These are phyloP conservation scores for Hymenotorrendiella dingleyae DNA, from an alignment of 2,329 filamentous ascomycete species.

Conservation along the genomic window DNA sequence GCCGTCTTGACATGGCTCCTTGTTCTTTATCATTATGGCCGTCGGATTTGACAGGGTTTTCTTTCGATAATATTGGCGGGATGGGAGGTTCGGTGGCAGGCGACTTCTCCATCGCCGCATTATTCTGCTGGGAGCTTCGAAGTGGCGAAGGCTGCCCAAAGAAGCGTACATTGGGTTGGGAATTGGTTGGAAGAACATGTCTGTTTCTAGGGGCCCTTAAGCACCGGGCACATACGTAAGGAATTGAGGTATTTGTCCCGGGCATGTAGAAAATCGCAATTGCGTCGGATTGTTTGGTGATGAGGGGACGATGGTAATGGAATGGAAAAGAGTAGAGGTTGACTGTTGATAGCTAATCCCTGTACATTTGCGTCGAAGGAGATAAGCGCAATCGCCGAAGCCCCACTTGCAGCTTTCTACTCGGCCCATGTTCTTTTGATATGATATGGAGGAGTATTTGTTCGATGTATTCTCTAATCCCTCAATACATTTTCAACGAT, in stretches of 20 bases:
- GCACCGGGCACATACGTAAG: constrained; percentile 24
- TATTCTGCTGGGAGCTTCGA: constrained; percentile 12
- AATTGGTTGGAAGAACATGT: constrained; percentile 17
- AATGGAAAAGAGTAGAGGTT: no score
- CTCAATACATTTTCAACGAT: no score
- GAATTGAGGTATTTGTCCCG: constrained; percentile 14
- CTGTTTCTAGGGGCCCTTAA: constrained; percentile 20
- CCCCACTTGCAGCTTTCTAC: no score
- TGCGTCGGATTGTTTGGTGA: background rate
- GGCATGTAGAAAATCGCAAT: constrained; percentile 24
- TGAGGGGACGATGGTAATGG: no score
- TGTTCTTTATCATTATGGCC: constrained; percentile 13
- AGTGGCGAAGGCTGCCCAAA: constrained; percentile 25
- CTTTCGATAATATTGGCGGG: background rate
- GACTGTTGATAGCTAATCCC: no score
- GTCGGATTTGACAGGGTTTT: background rate
- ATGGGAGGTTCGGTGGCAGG: constrained; percentile 13
- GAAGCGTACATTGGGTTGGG: constrained; percentile 4
- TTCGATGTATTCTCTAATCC: no score
- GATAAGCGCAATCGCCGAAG: no score
- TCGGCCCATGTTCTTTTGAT: no score
- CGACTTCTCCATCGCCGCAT: constrained; percentile 7
- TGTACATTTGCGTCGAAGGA: no score
- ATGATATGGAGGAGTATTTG: no score
- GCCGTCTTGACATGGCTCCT: constrained; percentile 46